phyloP scores from a whole-genome alignment of 2,329 filamentous ascomycete genomes.

The Pseudocercospora fuligena region DNA sequence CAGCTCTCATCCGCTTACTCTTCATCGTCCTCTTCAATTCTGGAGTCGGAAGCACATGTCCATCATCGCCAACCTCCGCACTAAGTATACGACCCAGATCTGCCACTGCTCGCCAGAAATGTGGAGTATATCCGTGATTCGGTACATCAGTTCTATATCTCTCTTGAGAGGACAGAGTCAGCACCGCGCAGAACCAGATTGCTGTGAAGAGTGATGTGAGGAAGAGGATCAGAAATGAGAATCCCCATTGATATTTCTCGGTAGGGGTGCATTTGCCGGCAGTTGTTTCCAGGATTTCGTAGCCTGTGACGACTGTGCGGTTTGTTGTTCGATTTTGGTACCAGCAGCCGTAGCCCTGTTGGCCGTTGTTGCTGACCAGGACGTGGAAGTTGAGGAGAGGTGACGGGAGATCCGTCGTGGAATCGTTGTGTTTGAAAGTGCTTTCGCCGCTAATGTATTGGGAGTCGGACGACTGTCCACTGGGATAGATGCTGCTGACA shows the following conservation, averaged over 20 bases:
- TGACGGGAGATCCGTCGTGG: neutral
- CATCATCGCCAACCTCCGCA: neutral
- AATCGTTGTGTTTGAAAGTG: neutral
- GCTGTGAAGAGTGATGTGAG: neutral
- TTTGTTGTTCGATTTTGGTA: neutral
- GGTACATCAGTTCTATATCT: neutral
- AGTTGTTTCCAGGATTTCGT: neutral
- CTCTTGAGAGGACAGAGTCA: neutral
- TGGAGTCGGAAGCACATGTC: neutral
- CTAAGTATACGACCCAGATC: neutral
- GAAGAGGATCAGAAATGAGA: conserved; percentile 1
- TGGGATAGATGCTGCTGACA: conserved; percentile 2
- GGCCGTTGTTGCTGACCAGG: neutral
- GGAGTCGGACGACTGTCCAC: neutral
- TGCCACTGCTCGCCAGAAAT: neutral
- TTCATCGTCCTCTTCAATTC: neutral
- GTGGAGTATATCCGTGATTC: neutral
- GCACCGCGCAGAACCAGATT: neutral
- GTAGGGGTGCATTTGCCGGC: neutral
- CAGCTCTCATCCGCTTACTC: neutral
- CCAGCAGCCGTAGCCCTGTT: conserved; percentile 1
- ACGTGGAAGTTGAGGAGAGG: neutral
- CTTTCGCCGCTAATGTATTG: neutral
- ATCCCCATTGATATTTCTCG: conserved; percentile 1
- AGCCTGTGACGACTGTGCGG: neutral